phyloP scores from a whole-genome alignment of 192 early-diverging fungal genomes.

The Helicostylum pulchrum region DNA sequence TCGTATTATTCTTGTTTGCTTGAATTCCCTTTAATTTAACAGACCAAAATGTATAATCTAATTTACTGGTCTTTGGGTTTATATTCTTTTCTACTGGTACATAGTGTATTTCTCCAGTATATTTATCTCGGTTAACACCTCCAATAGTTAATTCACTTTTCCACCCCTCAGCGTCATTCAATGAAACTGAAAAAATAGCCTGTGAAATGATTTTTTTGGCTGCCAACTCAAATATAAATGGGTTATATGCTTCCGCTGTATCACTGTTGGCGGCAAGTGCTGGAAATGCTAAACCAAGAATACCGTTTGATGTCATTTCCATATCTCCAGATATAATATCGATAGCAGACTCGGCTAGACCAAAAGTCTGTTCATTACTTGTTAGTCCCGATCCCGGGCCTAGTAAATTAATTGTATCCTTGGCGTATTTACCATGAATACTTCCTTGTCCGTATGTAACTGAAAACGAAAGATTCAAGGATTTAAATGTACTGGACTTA shows the following conservation, averaged over 20 bases:
- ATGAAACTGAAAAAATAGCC: constrained; percentile 3
- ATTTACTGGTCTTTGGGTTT: neutral
- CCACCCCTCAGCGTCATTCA: constrained; percentile 22
- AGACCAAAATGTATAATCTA: neutral
- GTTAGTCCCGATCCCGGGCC: neutral
- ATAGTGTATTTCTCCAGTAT: constrained; percentile 47
- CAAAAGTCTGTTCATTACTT: constrained; percentile 24
- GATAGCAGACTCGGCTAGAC: constrained; percentile 1
- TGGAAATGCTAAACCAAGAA: constrained; percentile 36
- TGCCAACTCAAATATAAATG: constrained; percentile 1
- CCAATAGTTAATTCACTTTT: constrained; percentile 50
- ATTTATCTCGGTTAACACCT: constrained; percentile 45
- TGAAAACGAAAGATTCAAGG: neutral
- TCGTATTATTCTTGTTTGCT: neutral
- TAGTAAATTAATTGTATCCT: constrained; percentile 24
- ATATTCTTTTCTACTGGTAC: constrained; percentile 29
- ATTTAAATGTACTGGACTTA: constrained; percentile 12
- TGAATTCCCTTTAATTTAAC: neutral
- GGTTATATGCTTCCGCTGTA: neutral
- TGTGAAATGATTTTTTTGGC: neutral
- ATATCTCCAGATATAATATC: constrained; percentile 18
- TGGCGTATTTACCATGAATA: constrained; percentile 24
- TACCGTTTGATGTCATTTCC: constrained; percentile 21
- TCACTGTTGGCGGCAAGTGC: constrained; percentile 19
- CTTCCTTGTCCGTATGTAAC: constrained; percentile 15